Base-by-base conservation (phyloP, 2,329 filamentous ascomycete species). In the Aspergillus cejpii region DNA sequence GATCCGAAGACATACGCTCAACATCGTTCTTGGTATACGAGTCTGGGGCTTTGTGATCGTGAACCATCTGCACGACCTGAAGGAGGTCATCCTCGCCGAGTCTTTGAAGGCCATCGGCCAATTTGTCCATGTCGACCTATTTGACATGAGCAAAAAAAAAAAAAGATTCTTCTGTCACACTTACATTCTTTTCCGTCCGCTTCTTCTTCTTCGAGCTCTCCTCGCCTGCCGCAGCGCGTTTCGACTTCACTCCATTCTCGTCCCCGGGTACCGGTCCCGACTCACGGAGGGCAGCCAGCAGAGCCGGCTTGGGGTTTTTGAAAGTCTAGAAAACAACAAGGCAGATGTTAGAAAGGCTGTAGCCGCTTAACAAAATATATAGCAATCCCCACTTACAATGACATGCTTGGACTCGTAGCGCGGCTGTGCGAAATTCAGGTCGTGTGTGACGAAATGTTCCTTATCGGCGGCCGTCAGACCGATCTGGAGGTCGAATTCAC, bases 1-100 rank as follows among this genome's bases (percentile, higher is more conserved):
- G 36, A 26, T 26, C 31, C n/a, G n/a, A 44, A 48, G 31, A 78
- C 84, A 72, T 73, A 94, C 88, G 85, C 61, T 98, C 92, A 46
- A 96, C 80, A 68, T 98, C 94, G 59, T 96, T 97, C 73, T 94
- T 90, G 39, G 91, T 94, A 71, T 95, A 97, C 1, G 91, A 96
- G 53, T 95, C 89, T 5, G 87, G 80, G 1, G 81, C 83, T 76
- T 97, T 97, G 72, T 96, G 87, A 71, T 98, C 92, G 67, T 97
- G 92, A 51, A 98, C 91, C 80, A 98, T 84, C 72, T 97, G 91
- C 49, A 98, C 94, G 19, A 97, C 88, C 57, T 92, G 87, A 50
- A 98, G 75, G 33, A 98, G 74, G 61, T 97, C 91, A 55, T 98
- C 92, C 73, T 98, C 92, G 53, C 80, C 79, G 20, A 98, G 80